A percentile compares a stretch with the other conserved stretches of the same genome.
Conservation (phyloP, 2,329 filamentous ascomycete genomes). For the Ceratocystis smalleyi region DNA sequence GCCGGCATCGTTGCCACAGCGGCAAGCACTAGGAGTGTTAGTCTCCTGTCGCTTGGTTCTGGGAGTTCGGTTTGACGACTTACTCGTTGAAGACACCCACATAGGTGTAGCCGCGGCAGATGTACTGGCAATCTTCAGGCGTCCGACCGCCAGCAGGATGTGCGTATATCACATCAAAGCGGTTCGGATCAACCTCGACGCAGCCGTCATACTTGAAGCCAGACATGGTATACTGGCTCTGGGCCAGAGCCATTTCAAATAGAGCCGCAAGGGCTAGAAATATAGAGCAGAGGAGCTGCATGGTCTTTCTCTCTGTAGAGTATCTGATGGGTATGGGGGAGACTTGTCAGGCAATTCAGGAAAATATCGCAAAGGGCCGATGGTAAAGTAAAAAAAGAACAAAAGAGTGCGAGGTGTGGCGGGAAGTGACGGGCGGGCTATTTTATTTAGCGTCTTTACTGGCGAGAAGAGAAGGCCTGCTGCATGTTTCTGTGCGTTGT, state of each 20-base stretch:
- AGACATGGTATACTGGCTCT: slow-evolving; percentile 12
- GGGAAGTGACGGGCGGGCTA: background rate
- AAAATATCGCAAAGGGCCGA: background rate
- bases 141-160: slow-evolving; percentile 15
- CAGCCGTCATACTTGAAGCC: slow-evolving; percentile 17
- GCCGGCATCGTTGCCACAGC: slow-evolving; percentile 15
- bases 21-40: slow-evolving; percentile 13
- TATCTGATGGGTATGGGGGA: background rate
- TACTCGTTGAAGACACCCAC: slow-evolving; percentile 17
- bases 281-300: slow-evolving; percentile 5
- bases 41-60: background rate
- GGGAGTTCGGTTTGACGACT: background rate
- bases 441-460: background rate
- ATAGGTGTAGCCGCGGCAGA: slow-evolving; percentile 16
- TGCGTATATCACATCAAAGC: slow-evolving; percentile 4
- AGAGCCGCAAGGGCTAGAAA: background rate
- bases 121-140: slow-evolving; percentile 17
- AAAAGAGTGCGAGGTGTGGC: background rate
- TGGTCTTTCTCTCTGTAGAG: background rate
- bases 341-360: background rate
- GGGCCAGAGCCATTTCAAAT: slow-evolving; percentile 10
- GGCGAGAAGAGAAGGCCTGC: background rate
- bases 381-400: background rate
- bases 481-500: background rate
- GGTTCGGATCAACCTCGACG: slow-evolving; percentile 6